phyloP scores from a whole-genome alignment of 2,329 filamentous ascomycete species.

The Botrytis medusae region DNA sequence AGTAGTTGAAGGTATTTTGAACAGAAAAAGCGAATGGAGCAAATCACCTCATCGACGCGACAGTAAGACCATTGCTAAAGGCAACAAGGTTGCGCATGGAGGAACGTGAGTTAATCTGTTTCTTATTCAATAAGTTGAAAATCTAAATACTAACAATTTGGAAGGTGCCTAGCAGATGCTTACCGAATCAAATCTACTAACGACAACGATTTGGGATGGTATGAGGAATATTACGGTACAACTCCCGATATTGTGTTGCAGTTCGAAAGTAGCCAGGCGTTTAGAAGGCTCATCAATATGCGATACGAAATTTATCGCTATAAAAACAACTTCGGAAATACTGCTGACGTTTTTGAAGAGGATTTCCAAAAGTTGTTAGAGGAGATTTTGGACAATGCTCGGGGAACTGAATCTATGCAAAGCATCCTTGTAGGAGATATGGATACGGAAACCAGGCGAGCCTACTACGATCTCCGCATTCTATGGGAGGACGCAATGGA shows the following conservation, averaged over 20 bases:
- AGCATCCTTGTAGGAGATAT: background rate
- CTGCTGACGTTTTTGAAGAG: background rate
- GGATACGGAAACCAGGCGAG: background rate
- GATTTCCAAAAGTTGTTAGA: background rate
- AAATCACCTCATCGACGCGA: background rate
- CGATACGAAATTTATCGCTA: background rate
- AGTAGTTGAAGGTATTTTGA: background rate
- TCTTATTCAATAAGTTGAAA: background rate
- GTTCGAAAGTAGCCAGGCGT: background rate
- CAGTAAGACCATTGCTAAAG: background rate
- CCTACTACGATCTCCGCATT: background rate
- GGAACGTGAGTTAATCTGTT: background rate
- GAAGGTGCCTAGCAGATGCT: background rate
- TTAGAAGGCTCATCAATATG: background rate
- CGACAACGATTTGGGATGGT: background rate
- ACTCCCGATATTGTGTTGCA: background rate
- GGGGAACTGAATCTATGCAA: background rate
- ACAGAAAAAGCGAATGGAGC: constrained; percentile 1
- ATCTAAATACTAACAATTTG: background rate
- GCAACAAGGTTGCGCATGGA: constrained; percentile 2
- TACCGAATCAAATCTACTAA: background rate
- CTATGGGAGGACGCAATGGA: background rate
- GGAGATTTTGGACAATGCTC: background rate
- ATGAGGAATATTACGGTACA: background rate
- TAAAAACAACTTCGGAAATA: background rate